Conservation (phyloP, 768 basidiomycete species). For the Scleroderma bovista region DNA sequence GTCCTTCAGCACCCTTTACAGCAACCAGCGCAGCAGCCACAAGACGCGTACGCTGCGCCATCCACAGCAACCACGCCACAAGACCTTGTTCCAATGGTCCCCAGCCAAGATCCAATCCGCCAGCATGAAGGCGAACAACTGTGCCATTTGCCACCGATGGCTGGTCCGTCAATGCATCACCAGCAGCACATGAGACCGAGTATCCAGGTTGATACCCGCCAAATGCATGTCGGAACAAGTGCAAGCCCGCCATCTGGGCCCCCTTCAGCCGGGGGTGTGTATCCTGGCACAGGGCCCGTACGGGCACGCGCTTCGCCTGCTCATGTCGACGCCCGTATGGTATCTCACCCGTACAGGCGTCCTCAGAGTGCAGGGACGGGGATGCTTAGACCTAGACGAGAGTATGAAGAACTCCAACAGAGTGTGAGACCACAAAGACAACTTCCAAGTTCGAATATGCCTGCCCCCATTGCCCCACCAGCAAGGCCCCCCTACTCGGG, state of each 20-base stretch:
- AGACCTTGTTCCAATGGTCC: constrained; percentile 26
- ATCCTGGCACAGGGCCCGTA: constrained; percentile 19
- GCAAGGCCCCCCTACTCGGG: constrained; percentile 1
- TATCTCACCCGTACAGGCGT: constrained; percentile 25
- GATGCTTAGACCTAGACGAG: constrained; percentile 23
- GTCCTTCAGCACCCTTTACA: constrained; percentile 36
- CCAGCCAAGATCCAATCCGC: constrained; percentile 21
- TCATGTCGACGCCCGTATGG: constrained; percentile 13
- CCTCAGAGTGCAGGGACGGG: constrained; percentile 23
- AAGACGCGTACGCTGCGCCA: constrained; percentile 16
- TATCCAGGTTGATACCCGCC: constrained; percentile 28
- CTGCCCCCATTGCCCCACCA: constrained; percentile 6
- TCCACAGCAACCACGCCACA: constrained; percentile 17
- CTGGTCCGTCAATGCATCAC: constrained; percentile 13
- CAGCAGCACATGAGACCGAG: constrained; percentile 28
- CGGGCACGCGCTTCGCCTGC: constrained; percentile 24
- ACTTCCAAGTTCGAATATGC: constrained; percentile 8
- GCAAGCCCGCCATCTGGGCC: constrained; percentile 27
- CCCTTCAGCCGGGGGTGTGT: constrained; percentile 22
- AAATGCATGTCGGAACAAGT: constrained; percentile 22
- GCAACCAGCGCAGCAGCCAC: constrained; percentile 18
- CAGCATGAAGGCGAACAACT: constrained; percentile 21
- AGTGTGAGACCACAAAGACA: constrained; percentile 28
- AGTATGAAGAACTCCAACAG: constrained; percentile 16
- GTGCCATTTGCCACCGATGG: constrained; percentile 13